Base-by-base conservation (phyloP, 169 alveolate genomes). In the Cryptosporidium andersoni region DNA sequence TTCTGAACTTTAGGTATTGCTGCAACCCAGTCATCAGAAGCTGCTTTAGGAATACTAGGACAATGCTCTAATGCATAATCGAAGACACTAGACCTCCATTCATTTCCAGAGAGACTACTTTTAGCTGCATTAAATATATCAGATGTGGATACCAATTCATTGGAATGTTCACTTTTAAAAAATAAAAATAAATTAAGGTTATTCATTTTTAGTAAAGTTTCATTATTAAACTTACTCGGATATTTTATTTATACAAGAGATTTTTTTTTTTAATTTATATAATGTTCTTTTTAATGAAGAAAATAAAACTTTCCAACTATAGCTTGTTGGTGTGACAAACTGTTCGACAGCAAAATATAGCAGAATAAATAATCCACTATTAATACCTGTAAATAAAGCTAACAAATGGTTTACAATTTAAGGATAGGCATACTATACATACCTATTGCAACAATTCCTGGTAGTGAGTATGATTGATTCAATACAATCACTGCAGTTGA, bases 11-110 rank as follows among this genome's bases (percentile, higher is more conserved):
- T 55, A 64, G 80, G 62, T 8, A 64, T 64, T 64, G 80, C 80
- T 45, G 80, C 80, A 14, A 64, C 80, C 80, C 80, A 64, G 25
- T 64, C 80, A 48, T 64, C 80, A n/a, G 80, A 64, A 45, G 80
- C 80, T 45, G 80, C 80, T 64, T 36, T 64, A n/a, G 80, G 48
- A 66, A 66, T 64, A 40, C 40, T 66, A 49, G 64, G 51, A 51
- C 51, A 64, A 9, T 45, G 63, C 34, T 66, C 64, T 16, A 66
- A 66, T 11, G 64, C 65, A 66, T 48, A 66, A 5, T 52, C 11
- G n/a, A 5, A 51, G 8, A 66, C 37, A 12, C 64, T 49, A 2
- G 47, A 25, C 11, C 51, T 64, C 9, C 37, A 12, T 36, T 36
- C 36, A 37, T 49, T 49, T 49, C 12, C 55, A 49, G 55, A 12